These are phyloP conservation scores for Aciculoconidium aculeatum DNA, from an alignment of 805 yeast species.

Conservation along the genomic window DNA sequence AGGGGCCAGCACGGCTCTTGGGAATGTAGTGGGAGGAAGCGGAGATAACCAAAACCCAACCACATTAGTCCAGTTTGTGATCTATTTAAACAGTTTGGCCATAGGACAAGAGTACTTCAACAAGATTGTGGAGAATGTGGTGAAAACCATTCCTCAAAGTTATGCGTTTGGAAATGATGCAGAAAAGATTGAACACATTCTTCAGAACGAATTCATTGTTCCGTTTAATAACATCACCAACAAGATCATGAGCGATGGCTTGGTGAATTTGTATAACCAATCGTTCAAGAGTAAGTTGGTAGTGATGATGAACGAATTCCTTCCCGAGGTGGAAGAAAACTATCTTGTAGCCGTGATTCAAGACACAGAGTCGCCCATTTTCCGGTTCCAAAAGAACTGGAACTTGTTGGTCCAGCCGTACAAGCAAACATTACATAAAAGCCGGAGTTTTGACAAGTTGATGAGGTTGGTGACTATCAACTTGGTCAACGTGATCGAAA, in stretches of 20 bases:
- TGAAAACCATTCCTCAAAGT: constrained; percentile 17
- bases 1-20: constrained; percentile 40
- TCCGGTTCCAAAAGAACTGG: constrained; percentile 62
- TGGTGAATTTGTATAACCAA: constrained; percentile 44
- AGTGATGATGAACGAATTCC: constrained; percentile 38
- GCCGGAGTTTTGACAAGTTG: constrained; percentile 45
- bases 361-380: constrained; percentile 22
- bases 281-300: constrained; percentile 40
- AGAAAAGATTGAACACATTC: constrained; percentile 25
- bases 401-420: constrained; percentile 59
- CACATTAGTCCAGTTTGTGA: constrained; percentile 53
- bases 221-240: constrained; percentile 16
- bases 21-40: constrained; percentile 33
- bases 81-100: constrained; percentile 69
- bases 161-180: constrained; percentile 30
- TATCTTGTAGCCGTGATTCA: constrained; percentile 2
- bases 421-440: constrained; percentile 47
- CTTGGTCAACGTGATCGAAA: constrained; percentile 55
- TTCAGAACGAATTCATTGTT: constrained; percentile 26
- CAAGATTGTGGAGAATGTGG: constrained; percentile 44
- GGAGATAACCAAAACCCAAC: constrained; percentile 29
- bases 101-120: constrained; percentile 54
- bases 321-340: constrained; percentile 20
- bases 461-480: constrained; percentile 45
- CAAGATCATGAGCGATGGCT: constrained; percentile 26